Base-by-base conservation (phyloP, 192 early-diverging fungal species). In the Geosiphon pyriformis region DNA sequence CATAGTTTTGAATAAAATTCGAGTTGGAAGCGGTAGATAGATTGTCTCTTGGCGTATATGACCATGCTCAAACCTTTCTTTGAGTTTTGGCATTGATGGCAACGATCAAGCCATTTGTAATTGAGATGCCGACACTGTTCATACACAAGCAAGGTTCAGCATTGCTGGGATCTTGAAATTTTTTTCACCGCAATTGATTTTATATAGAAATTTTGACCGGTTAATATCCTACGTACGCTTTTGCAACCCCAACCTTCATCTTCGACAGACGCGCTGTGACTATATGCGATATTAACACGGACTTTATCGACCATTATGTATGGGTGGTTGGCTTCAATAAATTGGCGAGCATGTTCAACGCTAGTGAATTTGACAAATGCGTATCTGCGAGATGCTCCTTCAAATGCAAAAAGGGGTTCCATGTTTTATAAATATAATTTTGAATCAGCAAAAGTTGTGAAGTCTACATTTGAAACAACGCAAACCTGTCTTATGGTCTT, bases 321-420 rank as follows among this genome's bases (percentile, higher is more conserved):
- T 1, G 70, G 70, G 31, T 64, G 68, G 37, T 72, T 58, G 20
- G 66, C 70, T 54, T 74, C 70, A 6, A 77, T 59, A 54, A 77
- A 77, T 46, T 77, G 70, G 25, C 69, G 57, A 11, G 76, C 76
- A 69, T 77, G 76, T 15, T 70, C 76, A 20, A 77, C 76, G 30
- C 72, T 74, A 33, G 76, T 77, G 37, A 77, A 77, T 46, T 74
- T 67, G 11, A 77, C 70, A 72, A 77, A 77, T 3, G 76, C 76
- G 58, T 74, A 77, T 69, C 70, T 51, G 18, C 76, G 66, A 17
- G 76, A 77, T 65, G 68, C 59, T 15, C 76, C 75, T 76, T 12
- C 25, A 7, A 11, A 61, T 2, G 23, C 37, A 69, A 53, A 35
- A 25, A 11, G 26, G 18, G 20, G 35, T 12, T 51, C 27, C 23